Conservation (phyloP, 768 basidiomycete species). For the Suillus clintonianus region DNA sequence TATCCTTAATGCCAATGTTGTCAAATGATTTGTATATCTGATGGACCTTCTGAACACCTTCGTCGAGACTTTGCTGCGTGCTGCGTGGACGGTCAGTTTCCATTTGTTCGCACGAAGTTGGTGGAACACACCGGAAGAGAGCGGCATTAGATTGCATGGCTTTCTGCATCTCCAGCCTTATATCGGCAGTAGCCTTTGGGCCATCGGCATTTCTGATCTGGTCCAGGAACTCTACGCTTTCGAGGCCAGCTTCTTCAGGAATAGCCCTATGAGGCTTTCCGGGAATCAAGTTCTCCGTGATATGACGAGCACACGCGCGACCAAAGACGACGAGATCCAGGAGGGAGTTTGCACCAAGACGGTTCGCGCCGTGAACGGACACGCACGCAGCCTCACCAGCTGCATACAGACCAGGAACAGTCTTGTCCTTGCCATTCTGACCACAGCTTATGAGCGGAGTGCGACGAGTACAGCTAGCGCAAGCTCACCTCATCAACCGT, state of each 20-base stretch:
- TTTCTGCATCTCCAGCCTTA: conserved; percentile 97
- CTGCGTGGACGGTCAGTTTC: conserved; percentile 39
- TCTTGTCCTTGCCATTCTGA: conserved; percentile 82
- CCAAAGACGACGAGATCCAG: conserved; percentile 99
- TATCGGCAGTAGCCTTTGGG: conserved; percentile 81
- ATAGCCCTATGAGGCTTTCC: conserved; percentile 91
- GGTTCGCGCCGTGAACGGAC: conserved; percentile 98
- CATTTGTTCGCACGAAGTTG: neutral
- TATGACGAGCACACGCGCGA: conserved; percentile 97
- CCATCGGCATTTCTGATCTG: conserved; percentile 83
- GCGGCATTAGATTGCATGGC: conserved; percentile 98
- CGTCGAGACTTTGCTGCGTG: conserved; percentile 85
- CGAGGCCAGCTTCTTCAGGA: conserved; percentile 80
- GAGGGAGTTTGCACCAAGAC: conserved; percentile 98
- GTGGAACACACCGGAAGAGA: conserved; percentile 74
- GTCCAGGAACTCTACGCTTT: conserved; percentile 87
- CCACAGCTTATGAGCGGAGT: neutral
- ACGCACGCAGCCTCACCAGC: conserved; percentile 99
- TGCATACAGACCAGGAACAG: conserved; percentile 96
- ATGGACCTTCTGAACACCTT: conserved; percentile 86
- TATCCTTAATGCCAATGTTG: conserved; percentile 94
- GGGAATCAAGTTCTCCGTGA: conserved; percentile 85
- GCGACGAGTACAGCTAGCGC: conserved; percentile 4
- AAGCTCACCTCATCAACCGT: conserved; percentile 66
- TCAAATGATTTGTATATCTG: conserved; percentile 87